These are phyloP conservation scores for Tuctoria greenei DNA, from an alignment of 176 grass and related monocot species.

Conservation along the genomic window DNA sequence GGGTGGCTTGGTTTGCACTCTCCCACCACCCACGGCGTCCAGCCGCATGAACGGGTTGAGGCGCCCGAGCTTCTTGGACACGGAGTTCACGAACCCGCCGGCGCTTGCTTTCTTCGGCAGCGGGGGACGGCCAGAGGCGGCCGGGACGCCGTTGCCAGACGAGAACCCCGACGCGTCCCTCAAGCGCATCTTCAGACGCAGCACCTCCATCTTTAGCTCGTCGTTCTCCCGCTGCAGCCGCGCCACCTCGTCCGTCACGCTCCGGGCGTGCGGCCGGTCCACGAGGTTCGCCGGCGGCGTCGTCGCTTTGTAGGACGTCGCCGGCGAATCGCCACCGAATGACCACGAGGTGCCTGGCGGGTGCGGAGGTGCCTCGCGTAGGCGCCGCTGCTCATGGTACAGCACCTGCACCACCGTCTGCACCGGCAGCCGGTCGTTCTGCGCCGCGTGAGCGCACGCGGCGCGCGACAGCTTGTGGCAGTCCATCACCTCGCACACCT, in stretches of 20 bases:
- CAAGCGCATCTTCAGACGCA: conserved; percentile 61
- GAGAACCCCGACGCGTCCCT: conserved; percentile 35
- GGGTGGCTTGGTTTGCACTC: conserved; percentile 39
- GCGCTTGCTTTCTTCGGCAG: conserved; percentile 53
- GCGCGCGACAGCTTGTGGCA: conserved; percentile 84
- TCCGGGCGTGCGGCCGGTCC: conserved; percentile 27
- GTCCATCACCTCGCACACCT: conserved; percentile 70
- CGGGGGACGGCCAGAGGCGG: conserved; percentile 41
- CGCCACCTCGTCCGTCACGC: conserved; percentile 53
- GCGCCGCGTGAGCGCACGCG: conserved; percentile 93
- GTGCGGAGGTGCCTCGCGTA: conserved; percentile 37
- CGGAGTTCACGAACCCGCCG: conserved; percentile 54
- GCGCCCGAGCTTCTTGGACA: conserved; percentile 79
- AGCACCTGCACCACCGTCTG: conserved; percentile 89
- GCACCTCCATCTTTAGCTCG: conserved; percentile 67
- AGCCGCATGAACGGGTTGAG: conserved; percentile 63
- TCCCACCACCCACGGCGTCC: conserved; percentile 42
- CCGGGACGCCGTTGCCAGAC: conserved; percentile 5
- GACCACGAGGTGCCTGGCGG: conserved; percentile 28
- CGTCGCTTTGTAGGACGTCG: conserved; percentile 32
- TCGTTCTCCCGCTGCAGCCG: conserved; percentile 88
- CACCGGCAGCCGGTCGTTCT: conserved; percentile 80
- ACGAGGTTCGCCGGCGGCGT: conserved; percentile 37
- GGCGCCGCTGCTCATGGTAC: conserved; percentile 81
- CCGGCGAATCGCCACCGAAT: conserved; percentile 47